phyloP scores from a whole-genome alignment of 2,329 filamentous ascomycete genomes.

The Penicillium sp. region DNA sequence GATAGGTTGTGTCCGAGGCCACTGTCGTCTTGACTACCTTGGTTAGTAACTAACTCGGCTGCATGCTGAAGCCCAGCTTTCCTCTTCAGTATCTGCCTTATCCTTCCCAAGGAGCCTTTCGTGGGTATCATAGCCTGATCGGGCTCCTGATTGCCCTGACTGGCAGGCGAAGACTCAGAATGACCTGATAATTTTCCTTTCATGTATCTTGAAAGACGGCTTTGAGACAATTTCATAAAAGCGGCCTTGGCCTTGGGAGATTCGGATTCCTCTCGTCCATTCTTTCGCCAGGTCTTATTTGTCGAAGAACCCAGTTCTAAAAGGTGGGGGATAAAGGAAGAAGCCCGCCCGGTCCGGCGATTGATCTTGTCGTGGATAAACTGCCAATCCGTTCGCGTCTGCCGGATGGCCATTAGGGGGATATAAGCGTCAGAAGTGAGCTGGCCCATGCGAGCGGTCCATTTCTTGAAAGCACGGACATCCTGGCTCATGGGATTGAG shows the following conservation, averaged over 20 bases:
- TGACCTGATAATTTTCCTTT: not conserved
- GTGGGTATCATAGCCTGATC: not conserved
- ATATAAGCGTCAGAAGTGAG: not conserved
- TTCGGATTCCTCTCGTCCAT: not conserved
- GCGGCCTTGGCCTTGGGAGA: not conserved
- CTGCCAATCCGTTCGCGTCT: not conserved
- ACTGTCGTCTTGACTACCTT: not conserved
- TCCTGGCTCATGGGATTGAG: conserved; percentile 25
- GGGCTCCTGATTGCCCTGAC: not conserved
- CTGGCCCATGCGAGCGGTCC: conserved; percentile 10
- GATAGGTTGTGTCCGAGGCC: not conserved
- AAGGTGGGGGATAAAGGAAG: not conserved
- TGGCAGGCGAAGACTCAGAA: not conserved
- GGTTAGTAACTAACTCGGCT: not conserved
- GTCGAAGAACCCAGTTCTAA: not conserved
- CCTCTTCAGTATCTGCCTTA: not conserved
- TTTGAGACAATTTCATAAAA: not conserved
- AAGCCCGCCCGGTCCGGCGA: not conserved
- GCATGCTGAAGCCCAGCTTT: not conserved
- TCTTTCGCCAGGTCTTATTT: not conserved
- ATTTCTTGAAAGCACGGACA: conserved; percentile 19
- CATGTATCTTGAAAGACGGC: not conserved
- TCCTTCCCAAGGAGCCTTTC: not conserved
- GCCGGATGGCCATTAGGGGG: not conserved
- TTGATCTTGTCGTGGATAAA: not conserved